These are phyloP conservation scores for Trichoderma aggressivum DNA, from an alignment of 2,329 filamentous ascomycete species.

Conservation along the genomic window DNA sequence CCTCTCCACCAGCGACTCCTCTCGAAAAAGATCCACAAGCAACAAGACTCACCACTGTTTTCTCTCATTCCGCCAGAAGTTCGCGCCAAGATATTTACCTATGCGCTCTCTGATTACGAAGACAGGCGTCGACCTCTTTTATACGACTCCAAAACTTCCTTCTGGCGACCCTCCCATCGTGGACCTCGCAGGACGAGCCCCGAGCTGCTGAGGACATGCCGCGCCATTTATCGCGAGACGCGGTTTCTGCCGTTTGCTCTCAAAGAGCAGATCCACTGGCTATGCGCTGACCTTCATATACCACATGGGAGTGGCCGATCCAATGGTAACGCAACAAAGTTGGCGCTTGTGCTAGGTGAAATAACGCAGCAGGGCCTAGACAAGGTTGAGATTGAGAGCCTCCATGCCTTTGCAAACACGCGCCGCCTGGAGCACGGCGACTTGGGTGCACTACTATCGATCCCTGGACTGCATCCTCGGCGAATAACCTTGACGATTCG, in stretches of 20 bases:
- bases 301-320: background rate
- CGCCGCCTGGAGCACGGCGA: slow-evolving; percentile 34
- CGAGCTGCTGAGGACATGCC: slow-evolving; percentile 41
- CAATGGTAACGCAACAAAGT: background rate
- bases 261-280: slow-evolving; percentile 39
- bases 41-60: slow-evolving; percentile 33
- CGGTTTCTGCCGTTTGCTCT: slow-evolving; percentile 42
- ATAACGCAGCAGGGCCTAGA: slow-evolving; percentile 25
- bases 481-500: slow-evolving; percentile 44
- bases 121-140: slow-evolving; percentile 25
- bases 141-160: background rate
- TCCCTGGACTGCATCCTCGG: slow-evolving; percentile 32
- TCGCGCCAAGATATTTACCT: slow-evolving; percentile 45
- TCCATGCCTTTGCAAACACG: slow-evolving; percentile 44
- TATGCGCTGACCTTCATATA: slow-evolving; percentile 21
- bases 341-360: slow-evolving; percentile 17
- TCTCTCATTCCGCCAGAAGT: slow-evolving; percentile 45
- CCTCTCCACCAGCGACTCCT: slow-evolving; percentile 10
- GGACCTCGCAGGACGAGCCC: slow-evolving; percentile 36
- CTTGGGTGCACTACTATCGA: slow-evolving; percentile 28
- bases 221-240: slow-evolving; percentile 39
- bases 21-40: slow-evolving; percentile 3
- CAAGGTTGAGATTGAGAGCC: slow-evolving; percentile 27
- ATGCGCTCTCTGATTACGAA: slow-evolving; percentile 37
- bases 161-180: slow-evolving; percentile 38